phyloP scores from a whole-genome alignment of 2,329 filamentous ascomycete species.

The Aspergillus luchuensis region DNA sequence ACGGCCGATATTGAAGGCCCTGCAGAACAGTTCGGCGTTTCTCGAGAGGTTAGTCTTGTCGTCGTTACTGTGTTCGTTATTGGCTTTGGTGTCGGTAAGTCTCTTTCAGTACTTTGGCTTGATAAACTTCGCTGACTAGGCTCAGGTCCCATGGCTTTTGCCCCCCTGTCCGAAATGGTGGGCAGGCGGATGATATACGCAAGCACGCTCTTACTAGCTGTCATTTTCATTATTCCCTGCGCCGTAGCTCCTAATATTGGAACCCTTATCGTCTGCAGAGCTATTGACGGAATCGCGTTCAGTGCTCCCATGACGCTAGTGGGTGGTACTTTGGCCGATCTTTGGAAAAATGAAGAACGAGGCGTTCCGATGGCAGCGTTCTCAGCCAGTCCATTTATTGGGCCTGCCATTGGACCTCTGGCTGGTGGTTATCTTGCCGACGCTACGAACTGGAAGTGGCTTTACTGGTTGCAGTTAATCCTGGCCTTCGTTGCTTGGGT shows the following conservation, averaged over 20 bases:
- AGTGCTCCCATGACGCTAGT: constrained; percentile 85
- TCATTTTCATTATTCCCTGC: constrained; percentile 79
- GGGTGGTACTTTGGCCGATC: constrained; percentile 77
- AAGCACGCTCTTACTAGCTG: constrained; percentile 67
- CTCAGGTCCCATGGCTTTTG: constrained; percentile 73
- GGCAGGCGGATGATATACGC: constrained; percentile 72
- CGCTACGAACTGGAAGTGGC: constrained; percentile 73
- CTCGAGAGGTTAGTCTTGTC: constrained; percentile 70
- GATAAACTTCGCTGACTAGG: constrained; percentile 14
- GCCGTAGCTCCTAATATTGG: constrained; percentile 74
- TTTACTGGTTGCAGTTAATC: constrained; percentile 87
- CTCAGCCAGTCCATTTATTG: constrained; percentile 78
- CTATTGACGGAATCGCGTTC: constrained; percentile 81
- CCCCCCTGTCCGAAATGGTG: constrained; percentile 74
- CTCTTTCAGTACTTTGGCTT: not conserved
- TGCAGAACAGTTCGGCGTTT: constrained; percentile 64
- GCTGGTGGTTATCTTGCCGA: constrained; percentile 76
- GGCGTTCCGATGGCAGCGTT: constrained; percentile 88
- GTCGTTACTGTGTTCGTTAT: constrained; percentile 76
- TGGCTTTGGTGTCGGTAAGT: constrained; percentile 72
- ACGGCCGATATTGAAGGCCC: constrained; percentile 73
- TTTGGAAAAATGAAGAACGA: constrained; percentile 82
- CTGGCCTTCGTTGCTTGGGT: constrained; percentile 69
- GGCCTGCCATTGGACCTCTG: constrained; percentile 75
- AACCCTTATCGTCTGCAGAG: constrained; percentile 73